These are phyloP conservation scores for Podospora comata DNA, from an alignment of 495 filamentous ascomycete genomes.

Conservation along the genomic window DNA sequence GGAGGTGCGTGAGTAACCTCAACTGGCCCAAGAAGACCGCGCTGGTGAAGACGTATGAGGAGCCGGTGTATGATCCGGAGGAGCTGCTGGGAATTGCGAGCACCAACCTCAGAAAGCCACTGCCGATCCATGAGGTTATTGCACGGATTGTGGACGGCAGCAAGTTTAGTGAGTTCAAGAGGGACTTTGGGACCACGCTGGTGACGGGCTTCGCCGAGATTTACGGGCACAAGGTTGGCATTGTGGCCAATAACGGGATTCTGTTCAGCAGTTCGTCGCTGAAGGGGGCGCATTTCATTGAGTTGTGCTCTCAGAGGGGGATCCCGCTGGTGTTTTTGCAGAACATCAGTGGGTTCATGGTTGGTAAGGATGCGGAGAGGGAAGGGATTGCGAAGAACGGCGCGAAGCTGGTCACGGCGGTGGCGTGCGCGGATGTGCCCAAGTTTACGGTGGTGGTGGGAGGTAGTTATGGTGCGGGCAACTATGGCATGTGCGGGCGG, in stretches of 20 bases:
- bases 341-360: slow-evolving; percentile 98
- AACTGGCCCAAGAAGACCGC: slow-evolving; percentile 62
- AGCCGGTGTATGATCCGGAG: slow-evolving; percentile 76
- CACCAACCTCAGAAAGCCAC: slow-evolving; percentile 78
- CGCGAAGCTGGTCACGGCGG: slow-evolving; percentile 93
- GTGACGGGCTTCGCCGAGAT: slow-evolving; percentile 92
- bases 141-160: slow-evolving; percentile 90
- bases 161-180: slow-evolving; percentile 91
- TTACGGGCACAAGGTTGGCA: slow-evolving; percentile 87
- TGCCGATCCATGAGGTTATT: slow-evolving; percentile 87
- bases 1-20: slow-evolving; percentile 79
- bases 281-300: slow-evolving; percentile 97
- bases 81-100: slow-evolving; percentile 87
- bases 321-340: slow-evolving; percentile 92
- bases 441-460: slow-evolving; percentile 97
- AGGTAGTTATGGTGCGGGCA: slow-evolving; percentile 75
- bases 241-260: slow-evolving; percentile 95
- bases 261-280: slow-evolving; percentile 88
- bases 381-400: slow-evolving; percentile 98
- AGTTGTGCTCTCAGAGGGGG: slow-evolving; percentile 87
- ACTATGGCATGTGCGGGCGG: slow-evolving; percentile 79
- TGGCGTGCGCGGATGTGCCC: slow-evolving; percentile 90
- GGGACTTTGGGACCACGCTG: slow-evolving; percentile 82
- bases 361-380: slow-evolving; percentile 85
- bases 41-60: slow-evolving; percentile 38